Base-by-base conservation (phyloP, 1,139 yeast genomes). In the Magnusiomyces magnusii region DNA sequence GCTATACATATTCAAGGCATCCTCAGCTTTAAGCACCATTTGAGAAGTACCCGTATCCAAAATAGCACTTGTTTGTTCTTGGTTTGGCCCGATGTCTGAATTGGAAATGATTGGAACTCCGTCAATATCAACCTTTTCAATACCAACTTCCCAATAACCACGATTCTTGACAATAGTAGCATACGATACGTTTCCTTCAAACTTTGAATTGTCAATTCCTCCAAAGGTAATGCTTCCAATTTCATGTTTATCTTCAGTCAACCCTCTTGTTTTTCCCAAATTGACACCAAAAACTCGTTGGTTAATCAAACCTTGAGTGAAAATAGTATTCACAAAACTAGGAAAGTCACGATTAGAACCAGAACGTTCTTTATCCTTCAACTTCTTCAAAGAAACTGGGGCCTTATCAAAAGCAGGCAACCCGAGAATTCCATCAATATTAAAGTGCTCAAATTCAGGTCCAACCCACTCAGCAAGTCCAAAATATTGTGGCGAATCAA, bases 1-100 rank as follows among this genome's bases (percentile, higher is more conserved):
- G 17, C 80, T 67, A 66, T 85, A 89, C 17, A 85, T 60, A 28
- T 63, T 70, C 50, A 76, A 65, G 1, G 89, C 88, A 66, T 85
- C 88, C 24, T 70, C 71, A n/a, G 78, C 71, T 1, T 87, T 84
- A 56, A 83, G 71, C 5, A 82, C 81, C 28, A 84, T 70, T 1
- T 86, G 80, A 0, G 89, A 84, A 1, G 89, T 84, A 21, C 89
- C 90, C 15, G 87, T 82, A 67, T 85, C 91, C 31, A 85, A 74
- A 51, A 84, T 76, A 3, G 83, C 85, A 2, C 73, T 67, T 21
- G 5, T 3, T 10, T 19, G 49, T 21, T 10, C 17, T 39, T 39
- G 17, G 7, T 3, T 17, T 3, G 44, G 10, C 0, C 69, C 70
- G 9, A 17, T 24, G 73, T 67, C 34, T 0, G 69, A 69, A 56